Evolutionary conservation across 164 flowering plant species (phyloP).

Genomic region (Nymphaea colorata): DNA sequence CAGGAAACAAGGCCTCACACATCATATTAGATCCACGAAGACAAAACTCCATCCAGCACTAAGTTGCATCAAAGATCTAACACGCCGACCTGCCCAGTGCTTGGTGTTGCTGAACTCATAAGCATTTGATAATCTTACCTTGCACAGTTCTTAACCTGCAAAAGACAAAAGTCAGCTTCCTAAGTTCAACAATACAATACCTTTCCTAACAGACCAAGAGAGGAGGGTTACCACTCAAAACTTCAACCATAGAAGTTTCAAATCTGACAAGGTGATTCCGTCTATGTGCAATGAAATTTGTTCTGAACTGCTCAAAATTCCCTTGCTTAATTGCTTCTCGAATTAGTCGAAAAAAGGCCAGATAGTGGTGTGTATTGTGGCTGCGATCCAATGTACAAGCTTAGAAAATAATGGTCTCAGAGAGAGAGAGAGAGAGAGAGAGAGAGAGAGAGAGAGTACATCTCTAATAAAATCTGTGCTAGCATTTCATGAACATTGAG

Average conservation of each 20-base stretch:
- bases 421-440: not conserved
- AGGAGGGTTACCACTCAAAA: not conserved
- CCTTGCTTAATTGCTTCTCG: slow-evolving; percentile 60
- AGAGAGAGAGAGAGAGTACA: slow-evolving; percentile 27
- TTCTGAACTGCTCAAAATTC: slow-evolving; percentile 37
- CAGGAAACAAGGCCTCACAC: not conserved
- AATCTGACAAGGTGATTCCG: slow-evolving; percentile 21
- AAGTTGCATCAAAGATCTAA: not conserved
- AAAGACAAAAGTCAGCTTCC: not conserved
- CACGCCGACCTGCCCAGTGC: not conserved
- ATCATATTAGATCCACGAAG: no score
- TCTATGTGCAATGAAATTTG: slow-evolving; percentile 37
- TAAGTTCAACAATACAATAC: no score
- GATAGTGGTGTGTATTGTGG: slow-evolving; percentile 80
- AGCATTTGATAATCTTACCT: not conserved
- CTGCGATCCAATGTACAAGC: slow-evolving; percentile 23
- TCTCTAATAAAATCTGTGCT: slow-evolving; percentile 75
- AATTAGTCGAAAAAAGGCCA: slow-evolving; percentile 56
- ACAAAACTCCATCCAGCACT: not conserved
- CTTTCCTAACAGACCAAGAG: not conserved
- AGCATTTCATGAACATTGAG: slow-evolving; percentile 94
- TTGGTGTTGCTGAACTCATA: no score
- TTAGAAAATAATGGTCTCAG: not conserved
- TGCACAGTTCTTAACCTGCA: not conserved
- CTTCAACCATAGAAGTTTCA: not conserved